Conservation (phyloP, 345 rosid species). For the Rhizophora mangle region DNA sequence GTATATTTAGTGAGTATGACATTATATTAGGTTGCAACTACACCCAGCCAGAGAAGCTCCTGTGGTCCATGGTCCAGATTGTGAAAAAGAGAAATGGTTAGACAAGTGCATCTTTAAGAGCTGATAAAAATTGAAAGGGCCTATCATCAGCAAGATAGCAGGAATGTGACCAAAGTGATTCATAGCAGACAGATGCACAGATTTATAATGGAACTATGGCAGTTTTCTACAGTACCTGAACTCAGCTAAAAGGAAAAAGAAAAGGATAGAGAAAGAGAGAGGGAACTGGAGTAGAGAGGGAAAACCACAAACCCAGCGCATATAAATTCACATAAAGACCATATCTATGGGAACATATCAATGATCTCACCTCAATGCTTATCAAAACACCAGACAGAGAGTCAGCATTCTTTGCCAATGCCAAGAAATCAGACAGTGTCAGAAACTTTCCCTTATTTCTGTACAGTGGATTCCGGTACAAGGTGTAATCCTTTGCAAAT, state of each 20-base stretch:
- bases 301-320: background rate
- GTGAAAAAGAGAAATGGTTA: background rate
- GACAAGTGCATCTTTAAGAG: background rate
- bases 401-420: slow-evolving; percentile 51
- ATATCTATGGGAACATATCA: background rate
- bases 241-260: background rate
- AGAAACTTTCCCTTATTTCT: slow-evolving; percentile 48
- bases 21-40: background rate
- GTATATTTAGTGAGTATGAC: too few relatives aligned
- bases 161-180: background rate
- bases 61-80: background rate
- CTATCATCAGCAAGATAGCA: background rate
- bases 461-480: slow-evolving; percentile 58
- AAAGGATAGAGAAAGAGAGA: background rate
- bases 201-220: background rate
- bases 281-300: background rate
- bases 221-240: background rate
- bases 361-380: slow-evolving; percentile 69
- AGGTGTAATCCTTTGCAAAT: background rate
- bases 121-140: background rate
- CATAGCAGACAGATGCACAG: background rate
- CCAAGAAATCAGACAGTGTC: slow-evolving; percentile 55
- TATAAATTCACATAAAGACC: background rate
- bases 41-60: background rate
- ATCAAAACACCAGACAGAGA: slow-evolving; percentile 75